Evolutionary conservation across 352 stramenopile species (phyloP).

Genomic region (Globisporangium okanoganense): DNA sequence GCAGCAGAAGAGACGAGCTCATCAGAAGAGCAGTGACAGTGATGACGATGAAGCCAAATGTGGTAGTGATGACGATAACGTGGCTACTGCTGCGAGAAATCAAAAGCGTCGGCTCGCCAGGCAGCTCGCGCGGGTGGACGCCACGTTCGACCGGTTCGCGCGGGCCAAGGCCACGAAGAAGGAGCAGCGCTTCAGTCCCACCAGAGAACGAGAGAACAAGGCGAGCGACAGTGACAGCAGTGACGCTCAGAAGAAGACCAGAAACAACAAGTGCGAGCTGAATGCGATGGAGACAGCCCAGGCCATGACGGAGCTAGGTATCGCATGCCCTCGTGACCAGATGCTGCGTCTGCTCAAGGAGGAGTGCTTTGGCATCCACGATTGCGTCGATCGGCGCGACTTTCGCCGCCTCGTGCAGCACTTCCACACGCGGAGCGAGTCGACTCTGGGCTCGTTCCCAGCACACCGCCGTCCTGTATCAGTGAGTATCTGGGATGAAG

Average conservation of each 20-base stretch:
- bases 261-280: constrained; percentile 14
- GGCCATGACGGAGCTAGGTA: constrained; percentile 63
- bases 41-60: constrained; percentile 3
- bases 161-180: constrained; percentile 1
- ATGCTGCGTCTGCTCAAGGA: constrained; percentile 52
- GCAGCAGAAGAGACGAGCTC: neutral
- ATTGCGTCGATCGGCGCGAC: constrained; percentile 28
- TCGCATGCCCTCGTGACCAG: constrained; percentile 56
- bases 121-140: constrained; percentile 12
- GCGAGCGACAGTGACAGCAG: constrained; percentile 26
- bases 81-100: constrained; percentile 1
- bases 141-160: constrained; percentile 21
- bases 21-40: constrained; percentile 12
- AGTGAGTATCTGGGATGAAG: constrained; percentile 5
- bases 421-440: constrained; percentile 28
- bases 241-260: constrained; percentile 14
- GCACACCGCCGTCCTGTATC: neutral
- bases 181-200: neutral
- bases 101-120: constrained; percentile 8
- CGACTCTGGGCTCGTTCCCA: constrained; percentile 3
- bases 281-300: constrained; percentile 55
- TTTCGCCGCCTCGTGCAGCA: constrained; percentile 38
- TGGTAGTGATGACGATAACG: neutral
- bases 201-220: constrained; percentile 25
- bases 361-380: constrained; percentile 35